phyloP scores from a whole-genome alignment of 2,329 filamentous ascomycete species.

The Cladosporium sp. region DNA sequence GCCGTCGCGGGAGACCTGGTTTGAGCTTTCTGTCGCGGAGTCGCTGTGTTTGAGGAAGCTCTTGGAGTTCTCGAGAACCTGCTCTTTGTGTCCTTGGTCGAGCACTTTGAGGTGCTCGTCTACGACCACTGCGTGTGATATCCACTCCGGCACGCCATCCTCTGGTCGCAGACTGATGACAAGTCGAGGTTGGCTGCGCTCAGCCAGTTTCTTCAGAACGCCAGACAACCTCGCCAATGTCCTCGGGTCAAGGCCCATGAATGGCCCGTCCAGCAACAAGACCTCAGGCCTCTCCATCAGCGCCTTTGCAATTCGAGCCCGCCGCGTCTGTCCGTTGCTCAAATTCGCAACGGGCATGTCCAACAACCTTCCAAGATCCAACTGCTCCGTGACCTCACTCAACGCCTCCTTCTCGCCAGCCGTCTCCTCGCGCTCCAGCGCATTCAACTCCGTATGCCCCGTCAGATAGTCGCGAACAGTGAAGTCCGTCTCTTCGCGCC shows the following conservation, averaged over 20 bases:
- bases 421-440: constrained; percentile 50
- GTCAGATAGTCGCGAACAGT: constrained; percentile 75
- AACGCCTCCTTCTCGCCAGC: constrained; percentile 48
- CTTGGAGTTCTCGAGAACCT: constrained; percentile 46
- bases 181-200: constrained; percentile 63
- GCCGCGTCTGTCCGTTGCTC: constrained; percentile 87
- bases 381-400: constrained; percentile 60
- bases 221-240: constrained; percentile 69
- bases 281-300: constrained; percentile 75
- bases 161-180: constrained; percentile 78
- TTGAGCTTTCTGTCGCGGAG: not conserved
- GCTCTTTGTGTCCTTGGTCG: constrained; percentile 60
- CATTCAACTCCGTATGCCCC: constrained; percentile 80
- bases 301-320: constrained; percentile 84
- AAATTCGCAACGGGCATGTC: constrained; percentile 83
- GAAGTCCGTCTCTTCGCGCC: constrained; percentile 83
- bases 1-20: constrained; percentile 26
- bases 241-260: constrained; percentile 90
- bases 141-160: constrained; percentile 84
- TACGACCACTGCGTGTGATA: constrained; percentile 76
- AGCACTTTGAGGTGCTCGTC: constrained; percentile 63
- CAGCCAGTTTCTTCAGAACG: constrained; percentile 65
- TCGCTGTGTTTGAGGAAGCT: not conserved
- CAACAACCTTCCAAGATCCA: constrained; percentile 65
- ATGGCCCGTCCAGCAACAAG: constrained; percentile 85